Conservation (phyloP, 176 grass and related monocot genomes). For the Otatea glauca region DNA sequence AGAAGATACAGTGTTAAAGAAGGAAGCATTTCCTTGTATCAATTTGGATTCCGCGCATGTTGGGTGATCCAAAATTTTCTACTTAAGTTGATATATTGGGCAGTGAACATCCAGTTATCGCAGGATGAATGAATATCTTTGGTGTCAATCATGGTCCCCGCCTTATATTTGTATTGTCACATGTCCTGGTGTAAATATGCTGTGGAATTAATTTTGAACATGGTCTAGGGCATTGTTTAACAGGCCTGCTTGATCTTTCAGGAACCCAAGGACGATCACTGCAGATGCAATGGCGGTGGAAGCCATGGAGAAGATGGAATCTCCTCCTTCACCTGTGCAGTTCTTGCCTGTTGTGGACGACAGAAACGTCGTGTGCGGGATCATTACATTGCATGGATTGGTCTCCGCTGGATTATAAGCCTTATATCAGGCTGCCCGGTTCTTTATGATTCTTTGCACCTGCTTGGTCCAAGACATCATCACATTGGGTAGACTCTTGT, state of each 20-base stretch:
- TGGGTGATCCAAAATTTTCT: not conserved
- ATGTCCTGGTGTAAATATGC: not conserved
- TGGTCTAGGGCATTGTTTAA: constrained; percentile 1
- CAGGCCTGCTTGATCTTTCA: constrained; percentile 23
- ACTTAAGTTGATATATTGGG: not conserved
- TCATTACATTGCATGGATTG: constrained; percentile 88
- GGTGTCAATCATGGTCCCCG: not conserved
- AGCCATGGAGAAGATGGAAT: constrained; percentile 94
- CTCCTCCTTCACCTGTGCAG: constrained; percentile 84
- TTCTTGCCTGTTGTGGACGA: constrained; percentile 83
- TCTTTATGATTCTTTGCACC: constrained; percentile 19
- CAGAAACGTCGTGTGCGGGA: constrained; percentile 73
- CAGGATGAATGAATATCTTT: constrained; percentile 7
- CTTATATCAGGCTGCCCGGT: not conserved
- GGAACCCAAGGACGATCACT: constrained; percentile 81
- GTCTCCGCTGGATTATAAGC: constrained; percentile 78
- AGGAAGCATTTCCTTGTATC: not conserved
- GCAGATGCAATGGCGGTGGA: constrained; percentile 83
- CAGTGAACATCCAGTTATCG: not conserved
- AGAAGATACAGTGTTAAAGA: constrained; percentile 6
- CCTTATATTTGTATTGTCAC: not conserved
- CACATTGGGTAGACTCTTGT: not conserved
- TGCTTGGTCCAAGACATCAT: constrained; percentile 18
- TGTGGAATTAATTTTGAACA: not conserved
- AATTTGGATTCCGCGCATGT: not conserved